These are phyloP conservation scores for Cercophora newfieldiana DNA, from an alignment of 495 filamentous ascomycete genomes.

Conservation along the genomic window DNA sequence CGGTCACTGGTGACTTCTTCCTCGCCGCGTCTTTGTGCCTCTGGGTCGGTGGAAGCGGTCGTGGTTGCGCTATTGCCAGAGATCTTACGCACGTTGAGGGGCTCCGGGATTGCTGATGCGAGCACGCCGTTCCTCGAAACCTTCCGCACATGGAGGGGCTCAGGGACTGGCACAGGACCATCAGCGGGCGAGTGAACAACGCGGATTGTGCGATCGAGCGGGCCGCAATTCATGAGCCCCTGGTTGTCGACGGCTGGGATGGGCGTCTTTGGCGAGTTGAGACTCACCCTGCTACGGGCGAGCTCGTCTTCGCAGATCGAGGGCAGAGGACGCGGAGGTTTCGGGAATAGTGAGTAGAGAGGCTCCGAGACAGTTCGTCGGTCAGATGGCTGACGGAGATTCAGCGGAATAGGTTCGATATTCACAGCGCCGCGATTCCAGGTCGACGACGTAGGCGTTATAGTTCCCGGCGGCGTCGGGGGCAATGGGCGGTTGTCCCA, in stretches of 20 bases:
- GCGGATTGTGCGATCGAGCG: conserved; percentile 51
- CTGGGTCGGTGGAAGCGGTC: background rate
- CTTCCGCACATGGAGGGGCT: conserved; percentile 53
- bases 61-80: conserved; percentile 27
- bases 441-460: conserved; percentile 24
- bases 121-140: background rate
- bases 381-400: conserved; percentile 17
- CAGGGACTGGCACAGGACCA: conserved; percentile 21
- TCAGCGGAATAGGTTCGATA: conserved; percentile 13
- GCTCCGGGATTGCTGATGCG: conserved; percentile 24
- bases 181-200: conserved; percentile 44
- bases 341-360: conserved; percentile 39
- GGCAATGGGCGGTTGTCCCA: conserved; percentile 50
- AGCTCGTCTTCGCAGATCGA: conserved; percentile 52
- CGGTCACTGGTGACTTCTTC: background rate
- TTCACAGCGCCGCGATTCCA: conserved; percentile 25
- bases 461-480: conserved; percentile 53
- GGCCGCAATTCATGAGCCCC: conserved; percentile 37
- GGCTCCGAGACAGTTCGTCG: conserved; percentile 56
- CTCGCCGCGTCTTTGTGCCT: conserved; percentile 29
- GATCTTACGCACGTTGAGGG: conserved; percentile 57
- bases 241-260: conserved; percentile 30
- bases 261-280: conserved; percentile 37
- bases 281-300: conserved; percentile 14
- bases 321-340: conserved; percentile 45